Percentiles rank a stretch among this genome's conserved stretches.
phyloP scores from a whole-genome alignment of 179 eudicot genomes.

The Drosera spatulata region DNA sequence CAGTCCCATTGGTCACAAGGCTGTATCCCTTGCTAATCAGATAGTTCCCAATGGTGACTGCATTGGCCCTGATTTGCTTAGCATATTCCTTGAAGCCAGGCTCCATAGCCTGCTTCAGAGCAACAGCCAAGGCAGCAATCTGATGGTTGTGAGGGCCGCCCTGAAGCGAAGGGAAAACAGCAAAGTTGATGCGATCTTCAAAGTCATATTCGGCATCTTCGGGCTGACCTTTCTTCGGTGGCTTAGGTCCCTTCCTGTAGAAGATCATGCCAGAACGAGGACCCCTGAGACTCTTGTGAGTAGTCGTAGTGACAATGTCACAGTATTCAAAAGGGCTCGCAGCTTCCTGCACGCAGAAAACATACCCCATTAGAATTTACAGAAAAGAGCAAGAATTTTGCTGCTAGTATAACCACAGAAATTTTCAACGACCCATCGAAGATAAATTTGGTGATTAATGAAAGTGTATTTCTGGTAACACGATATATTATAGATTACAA shows the following conservation, averaged over 20 bases:
- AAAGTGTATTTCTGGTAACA: no score
- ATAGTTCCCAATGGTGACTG: constrained; percentile 79
- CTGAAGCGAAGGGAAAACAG: constrained; percentile 86
- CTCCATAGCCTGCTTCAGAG: constrained; percentile 67
- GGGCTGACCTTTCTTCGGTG: constrained; percentile 94
- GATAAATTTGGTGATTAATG: no score
- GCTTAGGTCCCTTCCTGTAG: constrained; percentile 91
- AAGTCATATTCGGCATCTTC: constrained; percentile 82
- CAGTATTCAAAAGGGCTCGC: constrained; percentile 84
- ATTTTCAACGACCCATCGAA: no score
- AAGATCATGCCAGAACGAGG: constrained; percentile 95
- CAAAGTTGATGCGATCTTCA: constrained; percentile 86
- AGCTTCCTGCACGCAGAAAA: constrained; percentile 47
- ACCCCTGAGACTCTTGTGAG: constrained; percentile 88
- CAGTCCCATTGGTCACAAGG: constrained; percentile 85
- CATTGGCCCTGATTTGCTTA: constrained; percentile 88
- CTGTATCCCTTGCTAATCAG: constrained; percentile 77
- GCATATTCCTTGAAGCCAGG: constrained; percentile 94
- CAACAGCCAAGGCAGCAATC: constrained; percentile 90
- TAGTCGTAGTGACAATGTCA: constrained; percentile 80
- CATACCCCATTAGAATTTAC: no score
- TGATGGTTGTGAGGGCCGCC: constrained; percentile 97
- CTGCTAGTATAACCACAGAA: no score
- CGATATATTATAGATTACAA: no score
- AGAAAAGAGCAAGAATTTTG: no score